Base-by-base conservation (phyloP, 306 rosid species). In the Psophocarpus tetragonolobus region DNA sequence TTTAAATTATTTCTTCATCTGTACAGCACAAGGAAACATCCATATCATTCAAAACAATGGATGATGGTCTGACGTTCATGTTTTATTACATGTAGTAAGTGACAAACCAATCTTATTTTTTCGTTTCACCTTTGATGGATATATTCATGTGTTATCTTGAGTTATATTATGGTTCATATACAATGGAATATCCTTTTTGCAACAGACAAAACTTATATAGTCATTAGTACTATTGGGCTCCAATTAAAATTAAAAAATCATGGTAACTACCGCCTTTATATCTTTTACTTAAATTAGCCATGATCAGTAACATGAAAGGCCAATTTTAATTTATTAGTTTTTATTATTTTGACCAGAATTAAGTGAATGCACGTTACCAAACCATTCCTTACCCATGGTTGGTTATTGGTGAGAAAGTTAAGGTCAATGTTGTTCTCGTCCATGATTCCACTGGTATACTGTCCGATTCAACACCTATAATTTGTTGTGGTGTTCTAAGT, bases 21-120 rank as follows among this genome's bases (percentile, higher is more conserved):
- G 44, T 81, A n/a, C 97, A 95, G 98, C 97, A 95, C 83, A 87
- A 97, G 86, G 98, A 95, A 88, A 92, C 98, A 17, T 95, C 98
- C 85, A 87, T 95, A 97, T 92, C 97, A 74, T 92, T 92, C 87
- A 95, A 95, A 85, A 95, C 97, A 42, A 92, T 88, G 96, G 97
- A 91, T 51, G 98, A 95, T 39, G 98, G 98, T 75, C 97, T n/a
- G n/a, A n/a, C n/a, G n/a, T n/a, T n/a, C n/a, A 90, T 85, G 97
- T 95, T 87, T 84, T 90, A 74, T 86, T 95, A 39, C 89, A 91
- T 86, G 98, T 96, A 57, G 98, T 95, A 87, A 85, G 91, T 82
- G 79, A 20, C 65, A 24, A 33, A 72, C 18, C 26, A 13, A 51
- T 73, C 38, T 29, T 65, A 61, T n/a, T 42, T 21, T 63, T 56